These are phyloP conservation scores for Fraxinus sp. DNA, from an alignment of 305 asterid species.

Conservation along the genomic window DNA sequence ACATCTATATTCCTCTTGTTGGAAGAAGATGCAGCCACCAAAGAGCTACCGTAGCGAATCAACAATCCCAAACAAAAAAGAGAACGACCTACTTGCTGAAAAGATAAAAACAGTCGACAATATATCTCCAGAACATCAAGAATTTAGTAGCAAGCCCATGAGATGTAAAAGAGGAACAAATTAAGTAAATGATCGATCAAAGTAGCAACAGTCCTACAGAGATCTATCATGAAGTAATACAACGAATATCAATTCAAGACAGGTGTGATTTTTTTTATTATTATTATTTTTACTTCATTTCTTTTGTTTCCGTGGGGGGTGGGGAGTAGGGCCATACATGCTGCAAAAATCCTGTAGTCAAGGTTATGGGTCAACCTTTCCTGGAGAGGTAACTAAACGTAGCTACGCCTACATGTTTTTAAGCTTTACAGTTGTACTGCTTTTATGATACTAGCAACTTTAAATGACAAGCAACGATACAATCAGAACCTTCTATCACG, in stretches of 20 bases:
- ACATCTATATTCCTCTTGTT: slow-evolving; percentile 59
- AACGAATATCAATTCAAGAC: neutral
- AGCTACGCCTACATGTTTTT: neutral
- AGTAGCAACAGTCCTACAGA: neutral
- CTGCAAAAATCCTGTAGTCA: neutral
- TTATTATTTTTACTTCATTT: neutral
- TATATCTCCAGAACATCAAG: slow-evolving; percentile 8
- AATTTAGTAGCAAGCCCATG: slow-evolving; percentile 8
- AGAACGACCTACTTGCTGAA: slow-evolving; percentile 95
- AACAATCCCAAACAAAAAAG: slow-evolving; percentile 98
- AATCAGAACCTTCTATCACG: neutral
- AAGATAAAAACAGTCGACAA: slow-evolving; percentile 21
- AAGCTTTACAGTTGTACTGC: neutral
- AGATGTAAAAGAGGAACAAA: slow-evolving; percentile 8
- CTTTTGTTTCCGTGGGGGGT: neutral
- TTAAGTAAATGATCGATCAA: neutral
- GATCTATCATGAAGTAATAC: neutral
- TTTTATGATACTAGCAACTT: neutral
- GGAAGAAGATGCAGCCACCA: slow-evolving; percentile 55
- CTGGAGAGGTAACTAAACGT: neutral
- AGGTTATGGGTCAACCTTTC: neutral
- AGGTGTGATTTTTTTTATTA: neutral
- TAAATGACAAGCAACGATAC: neutral
- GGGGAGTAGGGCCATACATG: neutral
- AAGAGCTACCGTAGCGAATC: slow-evolving; percentile 84